Base-by-base conservation (phyloP, 257 asterid genomes). In the Solanum bulbocastanum region DNA sequence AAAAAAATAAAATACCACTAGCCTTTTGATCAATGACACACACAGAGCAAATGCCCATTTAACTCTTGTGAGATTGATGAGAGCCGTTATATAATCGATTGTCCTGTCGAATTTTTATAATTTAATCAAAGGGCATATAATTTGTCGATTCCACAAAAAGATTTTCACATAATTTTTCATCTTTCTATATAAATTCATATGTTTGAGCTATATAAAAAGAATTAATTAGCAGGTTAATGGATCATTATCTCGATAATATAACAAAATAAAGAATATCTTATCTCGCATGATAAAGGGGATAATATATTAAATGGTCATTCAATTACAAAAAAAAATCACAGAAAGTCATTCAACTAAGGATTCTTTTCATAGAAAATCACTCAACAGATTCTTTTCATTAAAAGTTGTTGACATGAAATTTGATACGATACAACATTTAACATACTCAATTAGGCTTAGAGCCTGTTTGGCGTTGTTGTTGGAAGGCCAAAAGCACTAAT, bases 71-170 rank as follows among this genome's bases (percentile, higher is more conserved):
- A 52, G 62, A 52, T 52, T 52, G 58, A 52, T 10, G n/a, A 52
- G 62, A 16, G 16, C 1, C 62, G n/a, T 52, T 10, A 2, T 18
- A 18, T 52, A 20, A 52, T 18, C 0, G n/a, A 52, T 52, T 52
- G n/a, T 52, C 10, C 4, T 0, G 1, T 52, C n/a, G 0, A 4
- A 4, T 52, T 2, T n/a, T 52, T 18, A 18, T 18, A 10, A 52
- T 18, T 52, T n/a, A 52, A 18, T 0, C 1, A 52, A 52, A 52
- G 10, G 23, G 62, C 10, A 52, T 18, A 52, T 52, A 18, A 18
- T 52, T 52, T 52, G 18, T 52, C 1, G 1, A 16, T 0, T 52
- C 0, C n/a, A 52, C 6, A 52, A 18, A 2, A 52, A 52, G n/a
- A 52, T 52, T 52, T 6, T 52, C 62, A 52, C 4, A 3, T 0